A percentile compares a stretch with the other conserved stretches of the same genome.
These are phyloP conservation scores for Psilocybe cyanescens DNA, from an alignment of 768 basidiomycete species.

Conservation along the genomic window DNA sequence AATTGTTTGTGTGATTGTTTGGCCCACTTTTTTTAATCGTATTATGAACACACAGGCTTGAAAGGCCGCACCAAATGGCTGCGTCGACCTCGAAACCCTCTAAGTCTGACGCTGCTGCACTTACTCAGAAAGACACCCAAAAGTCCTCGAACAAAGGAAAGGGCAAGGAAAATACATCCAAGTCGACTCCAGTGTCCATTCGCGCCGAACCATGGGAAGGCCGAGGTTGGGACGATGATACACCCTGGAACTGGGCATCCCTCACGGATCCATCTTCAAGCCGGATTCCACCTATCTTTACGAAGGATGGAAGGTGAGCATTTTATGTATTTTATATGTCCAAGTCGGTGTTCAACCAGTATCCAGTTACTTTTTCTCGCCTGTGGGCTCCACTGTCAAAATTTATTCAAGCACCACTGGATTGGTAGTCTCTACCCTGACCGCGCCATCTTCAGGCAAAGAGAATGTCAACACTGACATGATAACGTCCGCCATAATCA, in stretches of 20 bases:
- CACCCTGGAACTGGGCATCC: constrained; percentile 69
- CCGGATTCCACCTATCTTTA: constrained; percentile 76
- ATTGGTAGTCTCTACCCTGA: constrained; percentile 83
- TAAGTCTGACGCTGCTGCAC: constrained; percentile 19
- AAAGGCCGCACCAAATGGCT: constrained; percentile 37
- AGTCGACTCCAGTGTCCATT: constrained; percentile 17
- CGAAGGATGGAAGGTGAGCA: constrained; percentile 82
- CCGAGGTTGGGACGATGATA: constrained; percentile 31
- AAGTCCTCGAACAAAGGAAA: constrained; percentile 49
- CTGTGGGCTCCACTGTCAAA: constrained; percentile 80
- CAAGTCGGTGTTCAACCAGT: constrained; percentile 4
- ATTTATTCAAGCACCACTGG: constrained; percentile 83
- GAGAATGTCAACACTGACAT: constrained; percentile 44
- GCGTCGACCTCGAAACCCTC: constrained; percentile 44
- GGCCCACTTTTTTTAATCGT: constrained; percentile 35
- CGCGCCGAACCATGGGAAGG: constrained; percentile 13
- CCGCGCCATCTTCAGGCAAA: constrained; percentile 44
- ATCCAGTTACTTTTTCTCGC: constrained; percentile 85
- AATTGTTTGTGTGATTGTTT: constrained; percentile 36
- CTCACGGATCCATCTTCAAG: constrained; percentile 72
- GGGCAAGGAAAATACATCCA: constrained; percentile 43
- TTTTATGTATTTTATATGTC: not conserved
- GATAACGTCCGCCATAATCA: constrained; percentile 77
- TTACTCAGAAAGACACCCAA: constrained; percentile 18
- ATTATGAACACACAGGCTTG: constrained; percentile 18